Evolutionary conservation across 257 asterid species (phyloP), one percentile per base, ranked within the genome.

Genomic region (Salvia hispanica): DNA sequence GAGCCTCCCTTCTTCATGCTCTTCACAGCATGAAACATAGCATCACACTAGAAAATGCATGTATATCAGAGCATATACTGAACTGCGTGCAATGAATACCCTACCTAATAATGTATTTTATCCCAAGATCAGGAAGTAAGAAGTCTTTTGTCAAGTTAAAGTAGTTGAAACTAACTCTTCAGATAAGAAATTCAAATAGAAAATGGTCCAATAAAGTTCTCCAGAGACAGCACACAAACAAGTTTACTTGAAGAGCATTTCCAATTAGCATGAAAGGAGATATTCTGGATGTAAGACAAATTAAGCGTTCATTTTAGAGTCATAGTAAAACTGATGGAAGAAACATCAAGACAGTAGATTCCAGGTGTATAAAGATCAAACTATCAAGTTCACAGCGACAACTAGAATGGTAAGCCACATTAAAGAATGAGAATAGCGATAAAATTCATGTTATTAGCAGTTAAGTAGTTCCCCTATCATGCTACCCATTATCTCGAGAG

Each of bases 321-420:
- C 12, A 9, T 14, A 18, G 40, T 73, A 15, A 58, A 66, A 66
- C 28, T 15, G 47, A 31, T 16, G 51, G 16, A 36, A 44, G 33
- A 39, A 69, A 14, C 66, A 36, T 50, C 40, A 62, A 18, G 28
- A 44, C 64, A 39, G 51, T 42, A 25, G 54, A 46, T 42, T 63
- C 58, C 40, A 67, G 51, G 55, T 46, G 48, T 13, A 11, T 28
- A 39, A 45, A 37, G 42, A 39, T 18, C 9, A 63, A 12, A 57
- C 62, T 58, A 68, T 57, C 60, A 61, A 64, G 58, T 58, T 45
- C 52, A 72, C 67, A 58, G 55, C 57, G 21, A 66, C 50, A 72
- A 39, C 46, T 40, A 71, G 28, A 40, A 55, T 34, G 3, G 18
- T 45, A 7, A 36, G 5, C 62, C 59, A 37, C 51, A 71, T 31